phyloP scores from a whole-genome alignment of 129 eudicot genomes.

The Artemisia annua region DNA sequence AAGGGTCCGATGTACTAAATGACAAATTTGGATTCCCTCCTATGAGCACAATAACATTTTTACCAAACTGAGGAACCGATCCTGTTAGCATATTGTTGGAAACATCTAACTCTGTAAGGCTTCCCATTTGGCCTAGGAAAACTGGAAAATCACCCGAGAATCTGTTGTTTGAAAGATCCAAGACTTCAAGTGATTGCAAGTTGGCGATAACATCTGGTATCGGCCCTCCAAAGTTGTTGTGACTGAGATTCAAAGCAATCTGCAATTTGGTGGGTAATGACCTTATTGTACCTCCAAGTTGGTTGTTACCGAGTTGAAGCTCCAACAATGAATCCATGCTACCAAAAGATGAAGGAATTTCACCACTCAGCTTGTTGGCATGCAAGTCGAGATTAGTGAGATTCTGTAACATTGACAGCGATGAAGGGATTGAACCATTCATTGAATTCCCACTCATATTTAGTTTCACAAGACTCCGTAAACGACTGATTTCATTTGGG shows the following conservation, averaged over 20 bases:
- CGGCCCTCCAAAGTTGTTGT: conserved; percentile 53
- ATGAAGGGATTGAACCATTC: conserved; percentile 53
- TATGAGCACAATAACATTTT: conserved; percentile 24
- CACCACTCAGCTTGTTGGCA: conserved; percentile 53
- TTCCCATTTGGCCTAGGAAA: conserved; percentile 32
- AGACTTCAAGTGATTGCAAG: conserved; percentile 50
- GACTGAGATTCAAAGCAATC: conserved; percentile 73
- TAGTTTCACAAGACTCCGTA: conserved; percentile 41
- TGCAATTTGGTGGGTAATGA: conserved; percentile 52
- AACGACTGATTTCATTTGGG: conserved; percentile 45
- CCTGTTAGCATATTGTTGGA: conserved; percentile 70
- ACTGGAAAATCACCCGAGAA: conserved; percentile 62
- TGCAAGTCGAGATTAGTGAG: conserved; percentile 56
- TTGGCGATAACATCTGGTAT: conserved; percentile 43
- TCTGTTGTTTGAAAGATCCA: conserved; percentile 77
- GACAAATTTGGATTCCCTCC: conserved; percentile 41
- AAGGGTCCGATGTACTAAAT: conserved; percentile 4
- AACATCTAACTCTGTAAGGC: conserved; percentile 50
- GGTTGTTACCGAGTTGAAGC: conserved; percentile 76
- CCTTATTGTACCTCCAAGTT: conserved; percentile 49
- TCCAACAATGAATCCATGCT: conserved; percentile 49
- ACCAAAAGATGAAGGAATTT: conserved; percentile 53
- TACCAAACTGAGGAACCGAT: conserved; percentile 38
- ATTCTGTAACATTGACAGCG: conserved; percentile 45
- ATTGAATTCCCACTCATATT: conserved; percentile 65